Base-by-base conservation (phyloP, 495 filamentous ascomycete genomes). In the Lentithecium fluviatile region DNA sequence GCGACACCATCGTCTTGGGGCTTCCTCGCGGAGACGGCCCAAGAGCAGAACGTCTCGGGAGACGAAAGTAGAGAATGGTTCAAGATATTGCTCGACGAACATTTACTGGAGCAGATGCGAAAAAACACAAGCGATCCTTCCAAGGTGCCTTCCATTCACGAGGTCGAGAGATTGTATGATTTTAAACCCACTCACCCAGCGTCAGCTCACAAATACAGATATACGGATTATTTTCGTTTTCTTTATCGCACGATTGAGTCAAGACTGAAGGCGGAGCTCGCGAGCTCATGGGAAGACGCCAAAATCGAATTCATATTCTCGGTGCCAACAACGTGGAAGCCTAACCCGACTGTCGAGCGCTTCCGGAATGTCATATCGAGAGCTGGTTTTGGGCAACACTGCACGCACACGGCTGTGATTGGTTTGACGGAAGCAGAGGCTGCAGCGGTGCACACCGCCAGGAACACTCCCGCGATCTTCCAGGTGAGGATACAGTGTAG, bases 391-490 rank as follows among this genome's bases (percentile, higher is more conserved):
- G 78, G 79, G 8, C 60, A 59, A 3, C 72, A 71, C 0, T 56
- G 58, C 0, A 71, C 70, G 19, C 80, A 85, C 67, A 73, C 67
- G 7, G 79, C 76, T 2, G 69, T 58, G n/a, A 83, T 88, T 46
- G 82, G 82, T 8, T 70, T 87, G 21, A 88, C 85, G 0, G 85
- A 88, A 65, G 83, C 85, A 6, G 85, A 88, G 68, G 85, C 85
- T 4, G 84, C 84, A 1, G 85, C 85, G 10, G 83, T 86, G 0
- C 78, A 80, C 66, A 76, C 76, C 0, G 74, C 73, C 7, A 74
- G 73, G 13, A 72, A 75, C 17, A 71, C 60, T 15, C 69, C 59
- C 50, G 67, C 49, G 15, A 57, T 65, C 8, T 69, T 71, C 47
- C 12, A 32, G 11, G 54, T 32, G 29, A 32, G 29, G 10, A 32